Conservation (phyloP, 2,329 filamentous ascomycete genomes). For the Monosporascus sp. region DNA sequence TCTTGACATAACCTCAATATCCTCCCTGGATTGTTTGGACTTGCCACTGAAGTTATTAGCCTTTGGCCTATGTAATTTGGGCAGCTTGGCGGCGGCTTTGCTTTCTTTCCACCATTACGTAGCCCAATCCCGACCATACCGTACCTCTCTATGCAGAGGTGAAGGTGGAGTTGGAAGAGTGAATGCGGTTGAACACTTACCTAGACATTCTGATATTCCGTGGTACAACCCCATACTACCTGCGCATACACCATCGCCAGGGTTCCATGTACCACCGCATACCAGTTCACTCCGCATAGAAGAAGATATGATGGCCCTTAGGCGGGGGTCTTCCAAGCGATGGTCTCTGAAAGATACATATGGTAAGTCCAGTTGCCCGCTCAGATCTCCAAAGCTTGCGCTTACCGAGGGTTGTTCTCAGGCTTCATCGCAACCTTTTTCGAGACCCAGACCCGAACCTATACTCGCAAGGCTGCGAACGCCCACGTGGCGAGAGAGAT, state of each 20-base stretch:
- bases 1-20: too few relatives aligned
- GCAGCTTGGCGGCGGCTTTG: too few relatives aligned
- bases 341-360: slow-evolving; percentile 30
- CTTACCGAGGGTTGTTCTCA: slow-evolving; percentile 7
- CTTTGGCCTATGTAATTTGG: too few relatives aligned
- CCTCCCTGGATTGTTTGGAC: too few relatives aligned
- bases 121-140: too few relatives aligned
- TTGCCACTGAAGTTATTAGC: too few relatives aligned
- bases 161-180: too few relatives aligned
- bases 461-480: slow-evolving; percentile 2
- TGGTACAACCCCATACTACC: neutral
- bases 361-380: slow-evolving; percentile 17
- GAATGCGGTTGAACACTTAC: too few relatives aligned
- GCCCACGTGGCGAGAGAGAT: slow-evolving; percentile 3
- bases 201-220: too few relatives aligned
- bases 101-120: too few relatives aligned
- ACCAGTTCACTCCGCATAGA: neutral
- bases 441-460: slow-evolving; percentile 14
- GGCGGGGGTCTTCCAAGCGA: slow-evolving; percentile 17
- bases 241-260: neutral
- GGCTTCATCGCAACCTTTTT: slow-evolving; percentile 28
- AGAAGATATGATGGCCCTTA: slow-evolving; percentile 16
- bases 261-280: neutral
- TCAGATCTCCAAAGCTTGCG: neutral
- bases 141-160: too few relatives aligned